Percentiles rank a stretch among this genome's conserved stretches.
These are phyloP conservation scores for Tricholoma furcatifolium DNA, from an alignment of 768 basidiomycete genomes.

Conservation along the genomic window DNA sequence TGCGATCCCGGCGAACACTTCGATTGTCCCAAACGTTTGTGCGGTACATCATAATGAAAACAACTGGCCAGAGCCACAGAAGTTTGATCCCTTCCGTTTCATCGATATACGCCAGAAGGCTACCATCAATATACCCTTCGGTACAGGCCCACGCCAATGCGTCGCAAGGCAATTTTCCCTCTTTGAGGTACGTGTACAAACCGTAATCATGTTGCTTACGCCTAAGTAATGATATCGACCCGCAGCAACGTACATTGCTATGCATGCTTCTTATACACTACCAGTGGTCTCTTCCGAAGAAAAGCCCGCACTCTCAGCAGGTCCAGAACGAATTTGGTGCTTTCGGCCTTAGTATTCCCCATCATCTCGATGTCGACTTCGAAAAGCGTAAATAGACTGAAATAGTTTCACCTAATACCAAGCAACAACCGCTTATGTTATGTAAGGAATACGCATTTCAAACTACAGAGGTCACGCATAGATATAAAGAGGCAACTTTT, in stretches of 20 bases:
- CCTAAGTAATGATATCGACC: too few species aligned
- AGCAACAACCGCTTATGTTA: too few species aligned
- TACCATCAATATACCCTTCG: constrained; percentile 25
- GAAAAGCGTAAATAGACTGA: constrained; percentile 8
- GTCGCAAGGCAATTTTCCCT: constrained; percentile 27
- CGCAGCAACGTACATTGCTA: background rate
- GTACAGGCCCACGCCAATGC: constrained; percentile 30
- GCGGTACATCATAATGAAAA: constrained; percentile 26
- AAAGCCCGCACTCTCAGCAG: constrained; percentile 20
- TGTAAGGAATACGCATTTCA: too few species aligned
- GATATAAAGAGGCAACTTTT: too few species aligned
- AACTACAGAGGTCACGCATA: too few species aligned
- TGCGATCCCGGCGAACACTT: constrained; percentile 24
- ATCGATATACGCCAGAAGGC: constrained; percentile 8
- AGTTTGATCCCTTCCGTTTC: constrained; percentile 31
- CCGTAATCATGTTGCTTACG: too few species aligned
- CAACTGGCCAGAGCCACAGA: constrained; percentile 24
- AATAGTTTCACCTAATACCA: too few species aligned
- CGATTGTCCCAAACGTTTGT: constrained; percentile 29
- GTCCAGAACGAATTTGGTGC: constrained; percentile 31
- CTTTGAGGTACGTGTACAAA: constrained; percentile 14
- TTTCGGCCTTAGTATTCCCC: constrained; percentile 31
- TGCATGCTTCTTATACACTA: constrained; percentile 29
- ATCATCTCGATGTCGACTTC: constrained; percentile 29
- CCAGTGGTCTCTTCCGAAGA: constrained; percentile 27